Evolutionary conservation across 1,284 basidiomycete species (phyloP).

Genomic region (Irpex sp.): DNA sequence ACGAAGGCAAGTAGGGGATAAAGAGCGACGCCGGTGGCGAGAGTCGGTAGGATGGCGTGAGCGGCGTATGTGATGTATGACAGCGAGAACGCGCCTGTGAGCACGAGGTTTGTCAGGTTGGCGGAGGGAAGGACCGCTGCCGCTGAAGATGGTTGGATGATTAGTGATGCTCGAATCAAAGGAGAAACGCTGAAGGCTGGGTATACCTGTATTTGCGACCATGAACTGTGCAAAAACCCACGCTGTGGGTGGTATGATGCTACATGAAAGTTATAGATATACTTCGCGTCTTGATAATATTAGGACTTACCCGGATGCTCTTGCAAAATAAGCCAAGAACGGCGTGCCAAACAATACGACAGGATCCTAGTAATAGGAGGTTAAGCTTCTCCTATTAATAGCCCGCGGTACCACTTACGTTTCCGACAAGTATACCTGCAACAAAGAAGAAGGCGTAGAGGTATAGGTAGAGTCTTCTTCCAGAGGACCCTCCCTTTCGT

Average conservation of each 20-base stretch:
- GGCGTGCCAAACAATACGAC: constrained; percentile 83
- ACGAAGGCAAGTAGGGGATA: constrained; percentile 44
- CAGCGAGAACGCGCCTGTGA: constrained; percentile 54
- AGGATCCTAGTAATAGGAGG: constrained; percentile 50
- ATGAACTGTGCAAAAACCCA: constrained; percentile 70
- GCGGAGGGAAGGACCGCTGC: constrained; percentile 47
- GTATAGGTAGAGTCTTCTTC: constrained; percentile 56
- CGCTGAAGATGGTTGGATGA: constrained; percentile 22
- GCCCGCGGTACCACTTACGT: constrained; percentile 35
- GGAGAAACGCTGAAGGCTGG: too few species aligned
- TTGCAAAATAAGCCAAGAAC: constrained; percentile 82
- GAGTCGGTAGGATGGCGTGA: constrained; percentile 65
- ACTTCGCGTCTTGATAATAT: constrained; percentile 36
- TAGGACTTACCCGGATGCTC: constrained; percentile 49
- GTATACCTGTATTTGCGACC: constrained; percentile 72
- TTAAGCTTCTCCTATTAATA: neutral
- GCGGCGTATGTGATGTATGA: constrained; percentile 44
- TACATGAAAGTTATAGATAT: constrained; percentile 17
- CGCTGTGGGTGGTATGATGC: constrained; percentile 50
- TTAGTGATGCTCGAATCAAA: constrained; percentile 18
- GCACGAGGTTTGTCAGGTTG: constrained; percentile 66
- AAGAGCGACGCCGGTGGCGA: constrained; percentile 52
- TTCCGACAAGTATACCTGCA: constrained; percentile 80
- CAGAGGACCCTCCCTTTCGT: constrained; percentile 67
- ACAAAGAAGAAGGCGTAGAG: constrained; percentile 39